A percentile compares a stretch with the other conserved stretches of the same genome.
Conservation (phyloP, 495 filamentous ascomycete genomes). For the Niebla homalea region DNA sequence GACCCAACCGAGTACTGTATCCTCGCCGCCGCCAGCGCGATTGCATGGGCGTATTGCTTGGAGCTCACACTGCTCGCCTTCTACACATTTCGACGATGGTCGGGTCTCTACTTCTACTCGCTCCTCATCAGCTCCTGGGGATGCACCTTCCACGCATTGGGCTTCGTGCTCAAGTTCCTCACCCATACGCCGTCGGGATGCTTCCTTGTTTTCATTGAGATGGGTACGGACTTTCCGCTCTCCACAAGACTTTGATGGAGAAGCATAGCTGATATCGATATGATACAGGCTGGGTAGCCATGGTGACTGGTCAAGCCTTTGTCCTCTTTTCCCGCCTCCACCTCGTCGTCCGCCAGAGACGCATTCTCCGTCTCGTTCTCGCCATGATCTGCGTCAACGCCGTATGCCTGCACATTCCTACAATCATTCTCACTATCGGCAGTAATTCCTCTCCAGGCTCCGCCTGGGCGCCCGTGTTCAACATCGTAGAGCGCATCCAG, state of each 20-base stretch:
- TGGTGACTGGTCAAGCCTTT: conserved; percentile 54
- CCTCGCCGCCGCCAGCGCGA: conserved; percentile 15
- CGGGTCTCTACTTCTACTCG: conserved; percentile 42
- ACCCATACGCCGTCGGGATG: conserved; percentile 14
- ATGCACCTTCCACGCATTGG: conserved; percentile 42
- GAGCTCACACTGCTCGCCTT: conserved; percentile 25
- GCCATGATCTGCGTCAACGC: conserved; percentile 47
- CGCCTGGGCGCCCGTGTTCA: conserved; percentile 32
- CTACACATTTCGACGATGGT: conserved; percentile 34
- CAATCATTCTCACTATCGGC: conserved; percentile 43
- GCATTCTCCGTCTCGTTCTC: conserved; percentile 36
- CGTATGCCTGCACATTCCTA: conserved; percentile 40
- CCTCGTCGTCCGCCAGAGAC: conserved; percentile 39
- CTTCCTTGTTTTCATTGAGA: conserved; percentile 13
- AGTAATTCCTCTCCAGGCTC: conserved; percentile 29
- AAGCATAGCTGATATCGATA: conserved; percentile 34
- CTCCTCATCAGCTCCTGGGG: conserved; percentile 40
- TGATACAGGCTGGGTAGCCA: conserved; percentile 38
- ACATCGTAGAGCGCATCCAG: conserved; percentile 50
- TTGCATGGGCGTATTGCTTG: conserved; percentile 17
- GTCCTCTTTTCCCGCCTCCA: conserved; percentile 59
- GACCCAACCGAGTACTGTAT: conserved; percentile 16
- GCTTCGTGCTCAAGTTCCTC: conserved; percentile 50
- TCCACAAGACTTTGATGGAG: conserved; percentile 21
- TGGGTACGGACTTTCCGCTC: conserved; percentile 17